phyloP scores from a whole-genome alignment of 805 yeast genomes.

The Ogataea trehalophila region DNA sequence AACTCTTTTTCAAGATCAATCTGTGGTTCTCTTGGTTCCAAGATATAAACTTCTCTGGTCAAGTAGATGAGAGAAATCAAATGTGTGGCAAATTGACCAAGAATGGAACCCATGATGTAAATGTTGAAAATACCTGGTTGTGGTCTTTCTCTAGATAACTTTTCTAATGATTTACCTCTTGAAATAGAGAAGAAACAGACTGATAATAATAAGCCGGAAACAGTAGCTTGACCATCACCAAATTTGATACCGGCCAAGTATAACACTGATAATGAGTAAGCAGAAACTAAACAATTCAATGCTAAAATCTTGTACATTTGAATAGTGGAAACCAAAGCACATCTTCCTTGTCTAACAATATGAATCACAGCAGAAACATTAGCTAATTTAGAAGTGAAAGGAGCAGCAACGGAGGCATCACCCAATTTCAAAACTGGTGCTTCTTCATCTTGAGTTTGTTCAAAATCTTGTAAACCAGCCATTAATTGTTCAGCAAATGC shows the following conservation, averaged over 20 bases:
- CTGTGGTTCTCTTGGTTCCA: constrained; percentile 91
- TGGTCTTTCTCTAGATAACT: constrained; percentile 89
- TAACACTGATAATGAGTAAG: constrained; percentile 89
- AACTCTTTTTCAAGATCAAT: constrained; percentile 87
- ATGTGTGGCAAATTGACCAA: constrained; percentile 95
- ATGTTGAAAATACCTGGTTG: constrained; percentile 94
- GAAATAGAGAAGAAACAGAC: constrained; percentile 95
- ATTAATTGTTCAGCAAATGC: constrained; percentile 62
- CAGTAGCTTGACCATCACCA: constrained; percentile 97
- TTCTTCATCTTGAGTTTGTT: constrained; percentile 53
- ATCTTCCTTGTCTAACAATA: constrained; percentile 95
- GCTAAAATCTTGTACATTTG: constrained; percentile 99
- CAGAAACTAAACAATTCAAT: constrained; percentile 92
- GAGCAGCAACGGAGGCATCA: constrained; percentile 99
- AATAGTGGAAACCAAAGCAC: constrained; percentile 94
- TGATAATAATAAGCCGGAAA: constrained; percentile 86
- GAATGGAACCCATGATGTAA: constrained; percentile 95
- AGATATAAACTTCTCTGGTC: constrained; percentile 72
- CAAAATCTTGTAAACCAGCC: constrained; percentile 46
- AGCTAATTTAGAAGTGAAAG: constrained; percentile 91
- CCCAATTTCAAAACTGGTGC: constrained; percentile 93
- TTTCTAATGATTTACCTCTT: constrained; percentile 85
- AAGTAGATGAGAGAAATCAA: constrained; percentile 77
- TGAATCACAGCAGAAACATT: constrained; percentile 90
- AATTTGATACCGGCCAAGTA: constrained; percentile 96